Percentiles rank a stretch among this genome's conserved stretches.
Conservation (phyloP, 208 protist species). For the Crithidia mellificae region DNA sequence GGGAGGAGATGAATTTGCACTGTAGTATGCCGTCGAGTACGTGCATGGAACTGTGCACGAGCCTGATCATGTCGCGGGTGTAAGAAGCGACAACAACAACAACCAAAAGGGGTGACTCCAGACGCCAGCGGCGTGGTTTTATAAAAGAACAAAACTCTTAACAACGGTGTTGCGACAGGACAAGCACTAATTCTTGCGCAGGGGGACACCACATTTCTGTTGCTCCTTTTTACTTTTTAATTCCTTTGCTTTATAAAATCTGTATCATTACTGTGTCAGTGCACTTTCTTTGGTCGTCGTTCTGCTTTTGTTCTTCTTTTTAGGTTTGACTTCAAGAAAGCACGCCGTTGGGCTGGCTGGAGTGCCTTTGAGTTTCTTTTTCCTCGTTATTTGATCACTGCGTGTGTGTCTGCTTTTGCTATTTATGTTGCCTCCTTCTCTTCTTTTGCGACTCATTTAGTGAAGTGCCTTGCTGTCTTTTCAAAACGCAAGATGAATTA, state of each 20-base stretch:
- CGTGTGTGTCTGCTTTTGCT: neutral
- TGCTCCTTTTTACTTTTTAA: too few species aligned
- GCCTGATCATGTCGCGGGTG: slow-evolving; percentile 16
- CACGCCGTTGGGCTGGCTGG: too few species aligned
- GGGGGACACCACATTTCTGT: too few species aligned
- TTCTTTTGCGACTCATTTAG: too few species aligned
- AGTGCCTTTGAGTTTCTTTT: neutral
- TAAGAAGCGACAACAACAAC: neutral
- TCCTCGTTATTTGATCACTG: neutral
- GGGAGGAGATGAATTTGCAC: slow-evolving; percentile 64
- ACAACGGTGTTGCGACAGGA: neutral
- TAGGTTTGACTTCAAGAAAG: too few species aligned
- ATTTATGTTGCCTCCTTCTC: slow-evolving; percentile 4
- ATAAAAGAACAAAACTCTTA: too few species aligned
- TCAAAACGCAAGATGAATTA: too few species aligned
- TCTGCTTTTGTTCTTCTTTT: too few species aligned
- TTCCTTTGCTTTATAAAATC: too few species aligned
- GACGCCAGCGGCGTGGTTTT: too few species aligned
- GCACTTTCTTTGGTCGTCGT: too few species aligned
- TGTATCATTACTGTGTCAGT: neutral
- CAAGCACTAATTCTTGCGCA: neutral
- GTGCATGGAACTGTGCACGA: slow-evolving; percentile 28
- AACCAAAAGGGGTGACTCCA: too few species aligned
- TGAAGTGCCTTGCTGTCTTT: slow-evolving; percentile 6
- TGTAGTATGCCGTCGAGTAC: slow-evolving; percentile 36